Conservation (phyloP, 1,284 basidiomycete genomes). For the Xerocomus cyaneibrunnescens region DNA sequence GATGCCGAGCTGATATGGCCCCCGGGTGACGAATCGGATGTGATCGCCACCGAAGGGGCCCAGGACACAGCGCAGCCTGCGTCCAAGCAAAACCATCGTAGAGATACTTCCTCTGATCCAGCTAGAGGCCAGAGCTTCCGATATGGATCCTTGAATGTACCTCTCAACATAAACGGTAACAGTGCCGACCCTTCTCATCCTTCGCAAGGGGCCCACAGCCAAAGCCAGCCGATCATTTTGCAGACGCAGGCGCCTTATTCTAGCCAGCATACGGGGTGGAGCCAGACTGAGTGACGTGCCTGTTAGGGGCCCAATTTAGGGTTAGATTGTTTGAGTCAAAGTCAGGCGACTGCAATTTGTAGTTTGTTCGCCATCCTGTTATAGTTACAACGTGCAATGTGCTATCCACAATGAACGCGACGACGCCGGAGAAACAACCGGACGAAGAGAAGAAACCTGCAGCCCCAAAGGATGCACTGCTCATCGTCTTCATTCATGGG, state of each 20-base stretch:
- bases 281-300: conserved; percentile 16
- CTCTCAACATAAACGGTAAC: conserved; percentile 3
- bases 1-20: conserved; percentile 33
- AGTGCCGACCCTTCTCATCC: background rate
- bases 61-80: background rate
- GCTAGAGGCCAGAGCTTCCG: conserved; percentile 19
- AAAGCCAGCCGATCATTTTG: conserved; percentile 31
- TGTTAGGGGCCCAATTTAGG: no score
- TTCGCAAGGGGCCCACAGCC: conserved; percentile 21
- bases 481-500: conserved; percentile 68
- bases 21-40: conserved; percentile 22
- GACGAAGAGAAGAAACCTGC: conserved; percentile 10
- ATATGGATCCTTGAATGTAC: conserved; percentile 25
- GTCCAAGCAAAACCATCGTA: background rate
- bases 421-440: conserved; percentile 8
- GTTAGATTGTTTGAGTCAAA: background rate
- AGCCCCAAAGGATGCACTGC: conserved; percentile 43
- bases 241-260: conserved; percentile 55
- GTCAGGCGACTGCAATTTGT: background rate
- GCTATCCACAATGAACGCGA: conserved; percentile 14
- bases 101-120: conserved; percentile 2
- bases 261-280: conserved; percentile 38
- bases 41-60: background rate
- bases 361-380: conserved; percentile 12
- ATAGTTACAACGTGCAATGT: conserved; percentile 11